Evolutionary conservation across 2,329 filamentous ascomycete genomes (phyloP).

Genomic region (Apiospora saccharicola): DNA sequence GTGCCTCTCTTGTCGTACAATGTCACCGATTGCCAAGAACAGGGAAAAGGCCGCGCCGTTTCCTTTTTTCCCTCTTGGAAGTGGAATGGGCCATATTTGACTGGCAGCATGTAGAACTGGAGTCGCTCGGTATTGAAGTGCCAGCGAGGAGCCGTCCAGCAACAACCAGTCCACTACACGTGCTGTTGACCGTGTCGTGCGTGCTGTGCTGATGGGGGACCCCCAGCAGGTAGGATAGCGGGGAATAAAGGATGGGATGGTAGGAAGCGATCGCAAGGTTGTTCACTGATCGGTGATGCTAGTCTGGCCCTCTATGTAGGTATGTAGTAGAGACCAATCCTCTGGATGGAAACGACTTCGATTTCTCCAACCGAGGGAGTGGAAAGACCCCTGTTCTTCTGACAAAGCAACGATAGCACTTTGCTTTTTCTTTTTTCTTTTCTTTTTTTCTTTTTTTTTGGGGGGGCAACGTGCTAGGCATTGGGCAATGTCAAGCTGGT

Average conservation of each 20-base stretch:
- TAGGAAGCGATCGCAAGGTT: background rate
- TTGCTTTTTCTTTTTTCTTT: too few species aligned
- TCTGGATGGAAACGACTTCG: background rate
- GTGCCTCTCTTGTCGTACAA: background rate
- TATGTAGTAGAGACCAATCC: background rate
- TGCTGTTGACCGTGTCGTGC: background rate
- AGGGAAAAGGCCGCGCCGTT: background rate
- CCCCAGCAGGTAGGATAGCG: background rate
- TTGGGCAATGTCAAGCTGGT: background rate
- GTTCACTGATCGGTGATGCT: constrained; percentile 3
- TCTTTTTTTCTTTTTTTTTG: too few species aligned
- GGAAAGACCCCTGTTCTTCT: constrained; percentile 1
- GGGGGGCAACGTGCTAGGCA: background rate
- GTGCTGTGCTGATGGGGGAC: background rate
- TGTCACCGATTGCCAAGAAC: constrained; percentile 2
- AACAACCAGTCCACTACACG: background rate
- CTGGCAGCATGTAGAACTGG: background rate
- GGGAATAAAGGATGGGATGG: constrained; percentile 6
- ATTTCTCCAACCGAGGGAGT: constrained; percentile 3
- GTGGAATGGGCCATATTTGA: background rate
- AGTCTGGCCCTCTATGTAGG: background rate
- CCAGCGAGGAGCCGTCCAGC: background rate
- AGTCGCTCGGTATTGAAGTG: background rate
- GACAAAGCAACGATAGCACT: background rate
- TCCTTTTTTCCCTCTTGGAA: background rate